Base-by-base conservation (phyloP, 768 basidiomycete species). In the Termitomyces bulborhizus region DNA sequence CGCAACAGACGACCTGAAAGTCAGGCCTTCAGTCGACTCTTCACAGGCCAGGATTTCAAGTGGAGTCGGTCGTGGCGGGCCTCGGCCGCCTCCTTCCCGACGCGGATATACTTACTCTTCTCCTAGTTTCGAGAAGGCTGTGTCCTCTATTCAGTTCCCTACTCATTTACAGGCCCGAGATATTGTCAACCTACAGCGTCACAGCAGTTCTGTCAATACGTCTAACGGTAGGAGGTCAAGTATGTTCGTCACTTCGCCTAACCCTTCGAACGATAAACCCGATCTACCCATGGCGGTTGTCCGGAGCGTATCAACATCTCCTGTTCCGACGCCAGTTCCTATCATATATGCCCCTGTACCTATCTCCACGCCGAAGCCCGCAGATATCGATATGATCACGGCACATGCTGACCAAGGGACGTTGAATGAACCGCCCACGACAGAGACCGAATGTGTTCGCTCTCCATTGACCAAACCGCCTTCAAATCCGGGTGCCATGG, bases 101-200 rank as follows among this genome's bases (percentile, higher is more conserved):
- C 70, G 72, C 54, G 75, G 74, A 24, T 63, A 73, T 55, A 73
- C 76, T 4, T 69, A 68, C 54, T 70, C 70, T 18, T 54, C 66
- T 48, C 43, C 59, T 46, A 16, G 21, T 24, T n/a, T 54, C 3
- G 57, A 54, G 24, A 57, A 31, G 3, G 46, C 43, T 43, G 51
- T 60, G 16, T 65, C 64, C 12, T 59, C 57, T 27, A 43, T 65
- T 1, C 57, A 59, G 9, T 65, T 63, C 18, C 64, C 64, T 7
- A 50, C 37, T 27, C 51, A 51, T n/a, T 37, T 58, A 31, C 56
- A 56, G 13, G 53, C 59, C 7, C 57, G 59, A 31, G 57, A 62
- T 46, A 46, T 58, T 11, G 46, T 56, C 15, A 51, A 62, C 18
- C 56, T 52, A 31, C 58, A 63, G 9, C 53, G 60, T 15, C 58